Evolutionary conservation across 345 rosid genomes (phyloP).

Genomic region (Moringa oleifera): DNA sequence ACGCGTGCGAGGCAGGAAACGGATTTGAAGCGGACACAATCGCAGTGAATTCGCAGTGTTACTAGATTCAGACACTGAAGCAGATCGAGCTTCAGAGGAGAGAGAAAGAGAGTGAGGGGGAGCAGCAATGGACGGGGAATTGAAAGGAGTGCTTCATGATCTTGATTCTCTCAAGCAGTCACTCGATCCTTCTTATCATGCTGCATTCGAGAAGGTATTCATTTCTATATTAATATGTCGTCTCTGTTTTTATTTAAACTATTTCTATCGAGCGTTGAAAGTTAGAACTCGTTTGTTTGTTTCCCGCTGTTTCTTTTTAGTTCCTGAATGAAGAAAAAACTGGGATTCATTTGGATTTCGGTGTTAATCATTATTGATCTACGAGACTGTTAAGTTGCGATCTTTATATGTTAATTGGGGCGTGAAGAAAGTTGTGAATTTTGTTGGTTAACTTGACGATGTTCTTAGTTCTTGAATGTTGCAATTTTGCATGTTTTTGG

Average conservation of each 20-base stretch:
- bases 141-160: conserved; percentile 55
- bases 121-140: conserved; percentile 60
- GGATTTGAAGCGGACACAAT: background rate
- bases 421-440: background rate
- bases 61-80: background rate
- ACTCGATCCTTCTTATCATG: conserved; percentile 42
- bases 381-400: background rate
- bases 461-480: background rate
- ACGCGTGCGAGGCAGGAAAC: background rate
- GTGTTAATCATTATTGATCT: background rate
- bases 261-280: background rate
- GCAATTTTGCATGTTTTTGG: background rate
- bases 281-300: background rate
- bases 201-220: conserved; percentile 56
- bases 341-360: conserved; percentile 1
- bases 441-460: background rate
- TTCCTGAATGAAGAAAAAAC: background rate
- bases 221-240: conserved; percentile 4
- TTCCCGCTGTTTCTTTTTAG: background rate
- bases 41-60: background rate
- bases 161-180: conserved; percentile 54
- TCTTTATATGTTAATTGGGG: background rate
- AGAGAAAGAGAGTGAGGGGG: background rate
- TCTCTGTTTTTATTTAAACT: background rate
- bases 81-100: background rate